These are phyloP conservation scores for Nigrospora sphaerica DNA, from an alignment of 2,329 filamentous ascomycete species.

Conservation along the genomic window DNA sequence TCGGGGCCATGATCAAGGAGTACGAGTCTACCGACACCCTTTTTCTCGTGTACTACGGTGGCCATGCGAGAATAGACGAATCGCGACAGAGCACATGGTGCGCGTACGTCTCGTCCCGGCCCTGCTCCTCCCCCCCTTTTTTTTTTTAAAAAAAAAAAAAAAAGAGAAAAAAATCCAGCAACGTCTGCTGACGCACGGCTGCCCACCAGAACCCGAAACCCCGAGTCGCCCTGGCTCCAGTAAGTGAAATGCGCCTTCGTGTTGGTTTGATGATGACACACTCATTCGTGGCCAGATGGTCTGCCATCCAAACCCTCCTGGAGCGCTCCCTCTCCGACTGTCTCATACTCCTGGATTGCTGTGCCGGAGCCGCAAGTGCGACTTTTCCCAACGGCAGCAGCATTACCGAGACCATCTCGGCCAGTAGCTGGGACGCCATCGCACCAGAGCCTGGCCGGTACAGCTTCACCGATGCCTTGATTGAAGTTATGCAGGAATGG, in stretches of 20 bases:
- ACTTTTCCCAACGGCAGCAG: conserved; percentile 51
- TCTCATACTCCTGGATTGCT: conserved; percentile 52
- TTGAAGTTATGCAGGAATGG: conserved; percentile 54
- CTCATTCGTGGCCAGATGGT: conserved; percentile 35
- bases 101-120: conserved; percentile 32
- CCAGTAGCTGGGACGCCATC: conserved; percentile 55
- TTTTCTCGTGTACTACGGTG: conserved; percentile 53
- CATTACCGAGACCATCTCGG: conserved; percentile 56
- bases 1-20: conserved; percentile 50
- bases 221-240: conserved; percentile 49
- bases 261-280: conserved; percentile 1
- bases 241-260: conserved; percentile 20
- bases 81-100: conserved; percentile 55
- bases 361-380: conserved; percentile 52
- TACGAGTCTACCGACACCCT: conserved; percentile 48
- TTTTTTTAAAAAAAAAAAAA: no score
- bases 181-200: conserved; percentile 1
- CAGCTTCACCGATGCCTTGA: conserved; percentile 52
- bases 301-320: conserved; percentile 51
- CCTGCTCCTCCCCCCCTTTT: neutral
- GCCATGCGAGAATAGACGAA: conserved; percentile 53
- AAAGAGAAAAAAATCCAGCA: no score
- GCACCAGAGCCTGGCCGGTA: conserved; percentile 52
- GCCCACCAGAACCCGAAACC: conserved; percentile 34
- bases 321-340: conserved; percentile 51